A percentile compares a stretch with the other conserved stretches of the same genome.
Conservation (phyloP, 495 filamentous ascomycete genomes). For the Aspergillus wentii region DNA sequence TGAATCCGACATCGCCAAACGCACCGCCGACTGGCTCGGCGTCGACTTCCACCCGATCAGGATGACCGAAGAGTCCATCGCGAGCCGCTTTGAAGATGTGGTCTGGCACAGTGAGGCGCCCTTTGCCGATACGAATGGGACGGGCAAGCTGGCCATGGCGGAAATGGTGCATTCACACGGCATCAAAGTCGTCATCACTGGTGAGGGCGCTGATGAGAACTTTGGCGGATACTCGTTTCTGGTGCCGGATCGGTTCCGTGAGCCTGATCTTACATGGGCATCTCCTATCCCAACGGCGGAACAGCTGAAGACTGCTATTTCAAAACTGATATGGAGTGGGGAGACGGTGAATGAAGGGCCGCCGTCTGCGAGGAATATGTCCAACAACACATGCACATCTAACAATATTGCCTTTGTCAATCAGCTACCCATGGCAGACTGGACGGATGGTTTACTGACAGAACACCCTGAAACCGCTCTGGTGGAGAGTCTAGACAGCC, state of each 20-base stretch:
- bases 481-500: slow-evolving; percentile 12
- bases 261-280: slow-evolving; percentile 31
- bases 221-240: slow-evolving; percentile 43
- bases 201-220: slow-evolving; percentile 46
- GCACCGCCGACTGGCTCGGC: slow-evolving; percentile 42
- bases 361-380: too few species aligned
- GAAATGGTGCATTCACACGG: too few species aligned
- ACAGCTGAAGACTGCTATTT: not conserved
- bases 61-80: slow-evolving; percentile 37
- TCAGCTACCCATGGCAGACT: too few species aligned
- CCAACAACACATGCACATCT: too few species aligned
- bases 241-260: slow-evolving; percentile 33
- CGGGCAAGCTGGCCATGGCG: too few species aligned
- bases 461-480: too few species aligned
- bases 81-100: slow-evolving; percentile 38
- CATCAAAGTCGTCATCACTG: slow-evolving; percentile 43
- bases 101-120: slow-evolving; percentile 42
- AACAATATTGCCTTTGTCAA: too few species aligned
- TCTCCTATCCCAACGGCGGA: slow-evolving; percentile 4
- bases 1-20: slow-evolving; percentile 41
- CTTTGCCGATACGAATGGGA: too few species aligned
- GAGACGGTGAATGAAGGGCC: too few species aligned
- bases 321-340: too few species aligned
- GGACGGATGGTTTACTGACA: too few species aligned
- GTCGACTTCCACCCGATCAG: slow-evolving; percentile 32